phyloP scores from a whole-genome alignment of 179 eudicot species.

The Beta macrorhiza region DNA sequence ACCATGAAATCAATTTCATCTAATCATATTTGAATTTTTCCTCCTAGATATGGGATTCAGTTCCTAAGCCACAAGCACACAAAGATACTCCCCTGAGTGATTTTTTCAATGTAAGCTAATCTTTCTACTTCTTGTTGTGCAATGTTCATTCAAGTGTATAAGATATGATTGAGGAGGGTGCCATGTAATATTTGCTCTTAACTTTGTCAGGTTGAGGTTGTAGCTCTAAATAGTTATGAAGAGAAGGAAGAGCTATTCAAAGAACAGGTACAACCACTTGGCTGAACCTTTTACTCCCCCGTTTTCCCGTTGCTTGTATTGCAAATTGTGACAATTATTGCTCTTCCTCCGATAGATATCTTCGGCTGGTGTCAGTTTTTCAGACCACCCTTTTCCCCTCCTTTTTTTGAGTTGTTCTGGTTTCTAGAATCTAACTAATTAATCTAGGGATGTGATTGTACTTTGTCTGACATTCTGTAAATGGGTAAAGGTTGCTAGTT shows the following conservation, averaged over 20 bases:
- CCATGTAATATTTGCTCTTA: conserved; percentile 18
- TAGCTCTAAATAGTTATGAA: conserved; percentile 89
- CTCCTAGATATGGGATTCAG: conserved; percentile 87
- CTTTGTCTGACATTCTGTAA: conserved; percentile 18
- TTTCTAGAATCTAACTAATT: background rate
- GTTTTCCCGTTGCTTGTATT: background rate
- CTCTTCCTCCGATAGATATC: background rate
- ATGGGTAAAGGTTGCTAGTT: conserved; percentile 63
- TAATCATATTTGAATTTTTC: conserved; percentile 15
- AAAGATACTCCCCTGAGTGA: conserved; percentile 84
- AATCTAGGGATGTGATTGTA: background rate
- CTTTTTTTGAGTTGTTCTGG: background rate
- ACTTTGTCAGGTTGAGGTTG: conserved; percentile 75
- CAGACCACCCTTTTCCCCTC: background rate
- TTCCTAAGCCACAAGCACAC: conserved; percentile 93
- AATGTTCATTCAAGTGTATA: background rate
- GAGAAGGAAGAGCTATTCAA: conserved; percentile 90
- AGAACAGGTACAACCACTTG: conserved; percentile 65
- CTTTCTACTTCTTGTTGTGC: background rate
- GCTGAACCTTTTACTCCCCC: background rate
- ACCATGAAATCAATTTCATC: background rate
- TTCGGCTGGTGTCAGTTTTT: background rate
- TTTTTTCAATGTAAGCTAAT: conserved; percentile 81
- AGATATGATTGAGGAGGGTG: conserved; percentile 11
- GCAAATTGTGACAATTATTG: background rate